phyloP scores from a whole-genome alignment of 2,329 filamentous ascomycete species.

The Rhynchosporium graminicola region DNA sequence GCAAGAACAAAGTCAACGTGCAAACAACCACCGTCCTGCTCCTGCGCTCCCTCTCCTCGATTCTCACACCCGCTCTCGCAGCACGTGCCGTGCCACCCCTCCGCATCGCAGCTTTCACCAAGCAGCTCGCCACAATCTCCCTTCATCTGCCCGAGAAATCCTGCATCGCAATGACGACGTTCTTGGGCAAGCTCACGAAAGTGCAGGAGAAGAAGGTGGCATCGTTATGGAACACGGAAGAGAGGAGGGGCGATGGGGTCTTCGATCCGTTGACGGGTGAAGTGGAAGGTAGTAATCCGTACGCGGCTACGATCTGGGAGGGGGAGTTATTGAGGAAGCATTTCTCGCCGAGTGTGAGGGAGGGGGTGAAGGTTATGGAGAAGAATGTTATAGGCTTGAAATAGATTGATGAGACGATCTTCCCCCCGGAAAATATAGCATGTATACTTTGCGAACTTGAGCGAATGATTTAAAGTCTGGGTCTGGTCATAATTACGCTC shows the following conservation, averaged over 20 bases:
- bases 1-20: constrained; percentile 79
- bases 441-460: too few relatives aligned
- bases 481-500: too few relatives aligned
- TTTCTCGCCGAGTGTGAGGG: constrained; percentile 82
- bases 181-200: constrained; percentile 77
- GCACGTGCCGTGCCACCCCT: constrained; percentile 76
- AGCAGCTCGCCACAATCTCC: constrained; percentile 80
- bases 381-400: constrained; percentile 50
- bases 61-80: constrained; percentile 75
- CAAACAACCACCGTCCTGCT: constrained; percentile 93
- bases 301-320: constrained; percentile 90
- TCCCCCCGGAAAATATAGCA: too few relatives aligned
- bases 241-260: constrained; percentile 85
- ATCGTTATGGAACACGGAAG: constrained; percentile 92
- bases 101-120: constrained; percentile 87
- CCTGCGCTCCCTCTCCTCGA: constrained; percentile 78
- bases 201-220: constrained; percentile 80
- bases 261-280: constrained; percentile 74
- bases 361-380: constrained; percentile 69
- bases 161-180: constrained; percentile 72
- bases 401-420: constrained; percentile 14
- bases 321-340: constrained; percentile 83
- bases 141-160: constrained; percentile 92
- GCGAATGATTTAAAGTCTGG: too few relatives aligned
- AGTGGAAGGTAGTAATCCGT: constrained; percentile 86